Base-by-base conservation (phyloP, 1,284 basidiomycete species). In the Rhodofomes roseus region DNA sequence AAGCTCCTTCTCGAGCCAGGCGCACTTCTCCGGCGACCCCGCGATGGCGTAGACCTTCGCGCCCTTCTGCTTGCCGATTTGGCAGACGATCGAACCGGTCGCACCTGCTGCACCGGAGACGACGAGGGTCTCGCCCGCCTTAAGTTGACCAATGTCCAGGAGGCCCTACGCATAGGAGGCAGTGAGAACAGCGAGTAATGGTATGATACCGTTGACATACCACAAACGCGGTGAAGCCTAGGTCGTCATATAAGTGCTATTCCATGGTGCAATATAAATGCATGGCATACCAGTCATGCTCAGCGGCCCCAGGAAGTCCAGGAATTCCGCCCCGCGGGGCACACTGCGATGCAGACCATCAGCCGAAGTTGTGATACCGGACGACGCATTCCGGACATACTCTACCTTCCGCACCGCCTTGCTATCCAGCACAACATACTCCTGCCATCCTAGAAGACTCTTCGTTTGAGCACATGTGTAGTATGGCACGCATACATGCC, bases 71-170 rank as follows among this genome's bases (percentile, higher is more conserved):
- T 90, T 91, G 57, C 88, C 93, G 31, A 95, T 81, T 71, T 96
- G 90, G 71, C 85, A 90, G 34, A 79, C 87, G 60, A 90, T 73
- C 31, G 86, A 83, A 36, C 90, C 90, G 20, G 93, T 92, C 3
- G 92, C 87, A n/a, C 94, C 94, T 22, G 93, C 94, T 0, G 94
- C 94, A 22, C 92, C 94, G 1, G 92, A 92, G 22, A 96, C 89
- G 27, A 96, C 81, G 52, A 96, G 83, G 0, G 83, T 90, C 60
- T 96, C 93, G 11, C 93, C 92, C 0, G 86, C 73, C 71, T 95
- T 90, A 67, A 95, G 71, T 62, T 90, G 71, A 27, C 87, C 92
- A 48, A 96, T 78, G 57, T 93, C 90, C 70, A 86, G 79, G 40
- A 96, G 79, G n/a, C 94, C 92, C 90, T 92, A 61, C n/a, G 36